Conservation (phyloP, 1,139 yeast species). For the Pichia sorboxylosa region DNA sequence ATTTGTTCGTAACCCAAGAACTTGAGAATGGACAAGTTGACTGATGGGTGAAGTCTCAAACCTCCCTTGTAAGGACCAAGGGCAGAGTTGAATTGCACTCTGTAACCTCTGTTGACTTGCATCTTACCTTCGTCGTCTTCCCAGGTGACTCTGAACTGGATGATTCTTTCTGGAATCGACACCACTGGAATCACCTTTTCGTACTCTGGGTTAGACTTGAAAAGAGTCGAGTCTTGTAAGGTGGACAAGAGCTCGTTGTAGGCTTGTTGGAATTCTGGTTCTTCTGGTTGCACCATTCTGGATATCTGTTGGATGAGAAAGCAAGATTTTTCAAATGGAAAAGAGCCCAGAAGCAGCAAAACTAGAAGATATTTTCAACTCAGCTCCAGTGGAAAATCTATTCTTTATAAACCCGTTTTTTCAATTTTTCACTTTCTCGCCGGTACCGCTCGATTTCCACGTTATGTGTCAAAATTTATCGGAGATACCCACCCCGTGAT, state of each 20-base stretch:
- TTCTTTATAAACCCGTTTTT: too few species aligned
- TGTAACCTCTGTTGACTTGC: constrained; percentile 93
- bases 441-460: too few species aligned
- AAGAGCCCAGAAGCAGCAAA: too few species aligned
- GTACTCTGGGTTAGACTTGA: constrained; percentile 80
- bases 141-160: constrained; percentile 97
- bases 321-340: too few species aligned
- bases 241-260: constrained; percentile 86
- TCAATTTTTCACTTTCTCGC: too few species aligned
- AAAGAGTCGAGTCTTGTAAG: constrained; percentile 81
- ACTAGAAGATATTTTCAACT: too few species aligned
- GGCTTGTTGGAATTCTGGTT: constrained; percentile 99
- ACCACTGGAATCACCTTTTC: constrained; percentile 83
- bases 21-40: constrained; percentile 86
- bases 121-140: constrained; percentile 88
- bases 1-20: constrained; percentile 97
- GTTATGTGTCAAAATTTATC: too few species aligned
- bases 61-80: constrained; percentile 99
- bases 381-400: too few species aligned
- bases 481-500: too few species aligned
- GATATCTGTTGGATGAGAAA: too few species aligned
- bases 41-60: constrained; percentile 94
- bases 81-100: constrained; percentile 97
- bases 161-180: constrained; percentile 89
- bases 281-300: constrained; percentile 35